Percentiles rank a stretch among this genome's conserved stretches.
phyloP scores from a whole-genome alignment of 2,329 filamentous ascomycete species.

The Reticulascus tulasneorum region DNA sequence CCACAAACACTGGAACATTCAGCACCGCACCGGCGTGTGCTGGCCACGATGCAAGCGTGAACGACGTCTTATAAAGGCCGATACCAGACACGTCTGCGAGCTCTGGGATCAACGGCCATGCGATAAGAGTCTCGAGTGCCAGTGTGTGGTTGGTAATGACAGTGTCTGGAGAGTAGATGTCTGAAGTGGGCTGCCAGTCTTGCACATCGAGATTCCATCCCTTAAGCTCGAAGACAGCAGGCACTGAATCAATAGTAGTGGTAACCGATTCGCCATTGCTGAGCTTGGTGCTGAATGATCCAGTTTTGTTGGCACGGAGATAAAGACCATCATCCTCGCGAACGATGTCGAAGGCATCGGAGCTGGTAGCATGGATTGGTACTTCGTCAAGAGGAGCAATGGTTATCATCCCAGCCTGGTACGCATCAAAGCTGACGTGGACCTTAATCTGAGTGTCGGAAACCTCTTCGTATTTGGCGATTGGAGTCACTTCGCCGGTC shows the following conservation, averaged over 20 bases:
- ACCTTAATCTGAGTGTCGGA: conserved; percentile 10
- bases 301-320: conserved; percentile 7
- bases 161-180: conserved; percentile 6
- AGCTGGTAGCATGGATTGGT: conserved; percentile 2
- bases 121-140: conserved; percentile 5
- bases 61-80: conserved; percentile 9
- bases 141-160: conserved; percentile 4
- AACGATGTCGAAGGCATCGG: conserved; percentile 1
- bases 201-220: conserved; percentile 6
- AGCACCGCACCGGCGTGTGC: conserved; percentile 8
- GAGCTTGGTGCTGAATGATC: conserved; percentile 1
- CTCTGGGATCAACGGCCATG: conserved; percentile 7
- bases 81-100: conserved; percentile 8
- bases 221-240: conserved; percentile 1
- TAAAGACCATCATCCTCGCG: conserved; percentile 6
- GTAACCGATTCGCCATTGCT: conserved; percentile 3
- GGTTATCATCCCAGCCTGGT: conserved; percentile 7
- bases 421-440: conserved; percentile 6
- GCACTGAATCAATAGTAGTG: conserved; percentile 2
- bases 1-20: conserved; percentile 6
- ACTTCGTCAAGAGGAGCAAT: conserved; percentile 4
- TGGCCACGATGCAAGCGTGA: conserved; percentile 1
- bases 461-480: conserved; percentile 8
- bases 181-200: conserved; percentile 6
- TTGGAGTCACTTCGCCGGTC: conserved; percentile 6